These are phyloP conservation scores for Rosa persica DNA, from an alignment of 306 rosid genomes.

Conservation along the genomic window DNA sequence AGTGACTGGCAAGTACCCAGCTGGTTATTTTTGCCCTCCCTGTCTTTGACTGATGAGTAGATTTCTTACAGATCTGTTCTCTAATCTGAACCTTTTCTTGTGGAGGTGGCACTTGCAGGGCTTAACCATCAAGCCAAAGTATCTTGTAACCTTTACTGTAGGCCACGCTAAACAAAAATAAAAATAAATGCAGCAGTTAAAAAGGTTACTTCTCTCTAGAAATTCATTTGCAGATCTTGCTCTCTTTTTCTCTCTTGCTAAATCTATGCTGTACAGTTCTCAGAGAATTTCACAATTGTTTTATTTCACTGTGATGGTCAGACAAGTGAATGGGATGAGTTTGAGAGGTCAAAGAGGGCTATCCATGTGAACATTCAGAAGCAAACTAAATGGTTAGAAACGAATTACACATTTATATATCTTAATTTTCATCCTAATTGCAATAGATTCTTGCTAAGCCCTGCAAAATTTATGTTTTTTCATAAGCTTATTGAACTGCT, in stretches of 20 bases:
- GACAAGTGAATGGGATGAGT: conserved; percentile 75
- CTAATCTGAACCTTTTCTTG: conserved; percentile 42
- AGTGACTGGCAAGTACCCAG: background rate
- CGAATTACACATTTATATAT: conserved; percentile 9
- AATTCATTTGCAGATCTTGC: background rate
- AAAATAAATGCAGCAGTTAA: conserved; percentile 76
- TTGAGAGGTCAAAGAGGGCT: conserved; percentile 82
- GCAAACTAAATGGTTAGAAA: conserved; percentile 89
- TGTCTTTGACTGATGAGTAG: background rate
- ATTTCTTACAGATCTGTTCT: conserved; percentile 7
- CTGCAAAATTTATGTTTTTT: conserved; percentile 11
- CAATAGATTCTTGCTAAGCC: conserved; percentile 11
- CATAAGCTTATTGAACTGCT: conserved; percentile 32
- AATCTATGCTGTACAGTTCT: conserved; percentile 55
- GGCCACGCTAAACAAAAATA: conserved; percentile 64
- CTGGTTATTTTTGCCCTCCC: background rate
- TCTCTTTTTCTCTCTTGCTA: conserved; percentile 10
- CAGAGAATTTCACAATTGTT: conserved; percentile 73
- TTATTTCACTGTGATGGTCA: conserved; percentile 91
- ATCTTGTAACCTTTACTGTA: conserved; percentile 80
- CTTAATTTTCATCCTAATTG: conserved; percentile 5
- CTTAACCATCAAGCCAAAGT: conserved; percentile 50
- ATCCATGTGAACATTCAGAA: conserved; percentile 70
- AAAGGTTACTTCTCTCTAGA: conserved; percentile 51
- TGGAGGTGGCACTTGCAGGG: conserved; percentile 67